Evolutionary conservation across 768 basidiomycete genomes (phyloP).

Genomic region (Boletus rufocinnamomeus): DNA sequence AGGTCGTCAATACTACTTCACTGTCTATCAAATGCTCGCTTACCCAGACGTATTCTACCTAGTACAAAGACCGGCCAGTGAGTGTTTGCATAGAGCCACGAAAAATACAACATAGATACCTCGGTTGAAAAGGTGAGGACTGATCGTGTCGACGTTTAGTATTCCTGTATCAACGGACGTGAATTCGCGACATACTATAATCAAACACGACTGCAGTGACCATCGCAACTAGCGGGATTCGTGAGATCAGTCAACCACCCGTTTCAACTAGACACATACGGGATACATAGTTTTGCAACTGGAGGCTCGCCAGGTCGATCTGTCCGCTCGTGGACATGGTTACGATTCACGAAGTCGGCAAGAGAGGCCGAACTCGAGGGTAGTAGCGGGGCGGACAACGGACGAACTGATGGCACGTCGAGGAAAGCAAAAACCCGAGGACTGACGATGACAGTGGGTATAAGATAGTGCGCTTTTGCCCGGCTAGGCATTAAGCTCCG

Average conservation of each 20-base stretch:
- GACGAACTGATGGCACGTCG: not conserved
- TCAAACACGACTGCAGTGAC: constrained; percentile 1
- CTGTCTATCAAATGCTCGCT: not conserved
- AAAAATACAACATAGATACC: not conserved
- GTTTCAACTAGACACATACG: not conserved
- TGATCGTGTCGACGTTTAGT: not conserved
- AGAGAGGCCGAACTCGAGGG: too few species aligned
- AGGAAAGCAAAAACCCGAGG: too few species aligned
- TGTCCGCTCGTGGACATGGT: constrained; percentile 6
- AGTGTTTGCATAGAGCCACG: not conserved
- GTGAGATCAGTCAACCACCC: not conserved
- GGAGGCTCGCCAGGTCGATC: constrained; percentile 1
- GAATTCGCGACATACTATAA: not conserved
- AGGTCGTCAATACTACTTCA: not conserved
- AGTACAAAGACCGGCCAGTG: too few species aligned
- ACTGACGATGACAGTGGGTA: too few species aligned
- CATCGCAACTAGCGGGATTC: not conserved
- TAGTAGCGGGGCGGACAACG: too few species aligned
- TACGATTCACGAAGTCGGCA: too few species aligned
- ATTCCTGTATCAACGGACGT: not conserved
- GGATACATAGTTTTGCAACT: constrained; percentile 9
- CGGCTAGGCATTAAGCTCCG: too few species aligned
- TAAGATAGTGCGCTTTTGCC: too few species aligned
- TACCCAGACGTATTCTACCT: constrained; percentile 15
- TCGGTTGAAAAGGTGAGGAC: constrained; percentile 9